Base-by-base conservation (phyloP, 148 eudicot genomes). In the Vaccinium darrowii region DNA sequence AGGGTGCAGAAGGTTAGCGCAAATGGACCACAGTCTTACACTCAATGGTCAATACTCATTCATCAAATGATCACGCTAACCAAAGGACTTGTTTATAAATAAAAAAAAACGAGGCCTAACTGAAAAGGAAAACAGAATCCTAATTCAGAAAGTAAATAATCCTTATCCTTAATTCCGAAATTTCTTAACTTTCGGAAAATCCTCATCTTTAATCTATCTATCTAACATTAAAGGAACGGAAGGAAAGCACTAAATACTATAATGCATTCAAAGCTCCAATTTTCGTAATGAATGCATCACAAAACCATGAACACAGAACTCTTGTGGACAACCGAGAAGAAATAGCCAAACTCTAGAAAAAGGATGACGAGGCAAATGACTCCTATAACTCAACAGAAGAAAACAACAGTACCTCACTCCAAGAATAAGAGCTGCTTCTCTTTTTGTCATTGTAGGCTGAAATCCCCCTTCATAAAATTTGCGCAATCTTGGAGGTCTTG, bases 381-480 rank as follows among this genome's bases (percentile, higher is more conserved):
- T 23, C 49, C 57, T 39, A 39, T 10, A 84, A 58, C 71, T 76
- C 18, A 60, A 76, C 1, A 36, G 57, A 58, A 57, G 73, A 25
- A 15, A 75, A 39, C 25, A 4, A 75, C 15, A 49, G 56, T 60
- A 94, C 98, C 98, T 95, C 82, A 95, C 93, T 82, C 98, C 98
- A 71, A 95, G 98, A 84, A 95, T 95, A 54, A 90, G 92, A 83
- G 98, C 92, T 0, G 98, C 98, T 91, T 95, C 98, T 62, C 98
- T 78, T 73, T 54, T 86, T 51, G 85, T 86, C 88, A 86, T 86
- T 25, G 80, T 78, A 86, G 85, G 83, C 62, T 86, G 88, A 71
- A 86, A 86, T 16, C 88, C 88, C 30, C 98, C 98, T 47, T 95
- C 93, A 74, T 93, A 95, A 77, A 95, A 95, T 83, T 84, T 93